Evolutionary conservation across 208 protist genomes (phyloP).

Genomic region (Wallacemonas rigidus): DNA sequence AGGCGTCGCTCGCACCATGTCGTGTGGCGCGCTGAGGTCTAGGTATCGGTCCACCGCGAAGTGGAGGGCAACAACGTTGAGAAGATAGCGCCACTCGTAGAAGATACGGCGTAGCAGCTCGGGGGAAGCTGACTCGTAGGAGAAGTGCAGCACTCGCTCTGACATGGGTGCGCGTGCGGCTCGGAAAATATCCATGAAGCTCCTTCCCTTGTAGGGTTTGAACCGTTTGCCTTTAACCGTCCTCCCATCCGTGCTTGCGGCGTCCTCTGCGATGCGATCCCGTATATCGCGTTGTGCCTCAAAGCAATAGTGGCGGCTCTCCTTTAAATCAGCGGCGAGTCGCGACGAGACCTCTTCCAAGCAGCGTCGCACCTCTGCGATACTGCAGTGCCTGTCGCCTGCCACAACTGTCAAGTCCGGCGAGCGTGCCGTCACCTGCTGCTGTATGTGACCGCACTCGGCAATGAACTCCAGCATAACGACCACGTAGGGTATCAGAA

Average conservation of each 20-base stretch:
- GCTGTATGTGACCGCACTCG: neutral
- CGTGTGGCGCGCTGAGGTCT: constrained; percentile 14
- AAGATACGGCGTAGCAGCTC: constrained; percentile 28
- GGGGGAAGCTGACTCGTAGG: constrained; percentile 21
- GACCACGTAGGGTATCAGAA: constrained; percentile 58
- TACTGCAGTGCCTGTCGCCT: neutral
- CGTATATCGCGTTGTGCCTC: constrained; percentile 1
- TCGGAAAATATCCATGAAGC: constrained; percentile 44
- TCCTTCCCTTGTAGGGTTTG: constrained; percentile 30
- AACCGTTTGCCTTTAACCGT: constrained; percentile 15
- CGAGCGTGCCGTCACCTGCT: neutral
- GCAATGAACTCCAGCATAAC: constrained; percentile 71
- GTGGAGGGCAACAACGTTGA: constrained; percentile 38
- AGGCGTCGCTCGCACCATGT: constrained; percentile 14
- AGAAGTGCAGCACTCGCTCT: constrained; percentile 6
- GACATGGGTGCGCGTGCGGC: constrained; percentile 25
- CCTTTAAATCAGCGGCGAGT: constrained; percentile 1
- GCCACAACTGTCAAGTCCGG: neutral
- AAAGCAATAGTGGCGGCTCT: constrained; percentile 6
- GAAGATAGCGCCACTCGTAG: constrained; percentile 52
- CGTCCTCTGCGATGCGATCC: neutral
- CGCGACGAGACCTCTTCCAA: neutral
- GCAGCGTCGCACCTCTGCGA: neutral
- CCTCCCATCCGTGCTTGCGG: neutral
- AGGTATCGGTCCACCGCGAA: constrained; percentile 26